Conservation (phyloP, 768 basidiomycete species). For the Tricholoma flavovirens region DNA sequence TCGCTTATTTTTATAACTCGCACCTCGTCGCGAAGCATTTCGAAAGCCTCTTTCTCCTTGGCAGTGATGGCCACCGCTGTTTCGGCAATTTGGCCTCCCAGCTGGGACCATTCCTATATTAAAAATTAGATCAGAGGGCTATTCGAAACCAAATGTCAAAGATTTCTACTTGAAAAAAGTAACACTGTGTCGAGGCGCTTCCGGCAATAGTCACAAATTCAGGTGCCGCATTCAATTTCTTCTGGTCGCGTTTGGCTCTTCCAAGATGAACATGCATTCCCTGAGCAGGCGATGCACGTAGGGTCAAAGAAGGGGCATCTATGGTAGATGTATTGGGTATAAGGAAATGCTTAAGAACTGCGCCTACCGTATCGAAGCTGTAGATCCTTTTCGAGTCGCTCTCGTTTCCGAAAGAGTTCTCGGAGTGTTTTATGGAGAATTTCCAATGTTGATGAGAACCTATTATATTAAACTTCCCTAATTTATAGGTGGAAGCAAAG, state of each 20-base stretch:
- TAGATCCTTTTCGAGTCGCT: conserved; percentile 48
- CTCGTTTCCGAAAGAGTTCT: conserved; percentile 39
- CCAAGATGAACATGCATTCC: conserved; percentile 75
- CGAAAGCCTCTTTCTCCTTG: conserved; percentile 73
- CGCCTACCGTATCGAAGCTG: conserved; percentile 49
- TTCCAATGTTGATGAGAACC: conserved; percentile 55
- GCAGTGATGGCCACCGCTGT: conserved; percentile 43
- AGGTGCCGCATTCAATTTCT: conserved; percentile 38
- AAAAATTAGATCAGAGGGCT: background rate
- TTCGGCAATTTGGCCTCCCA: conserved; percentile 65
- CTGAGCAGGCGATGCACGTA: conserved; percentile 60
- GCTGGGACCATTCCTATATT: conserved; percentile 63
- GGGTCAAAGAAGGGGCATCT: conserved; percentile 71
- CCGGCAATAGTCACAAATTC: conserved; percentile 57
- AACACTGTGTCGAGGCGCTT: conserved; percentile 60
- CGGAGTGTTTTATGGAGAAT: conserved; percentile 44
- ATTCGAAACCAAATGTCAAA: background rate
- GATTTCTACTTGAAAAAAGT: conserved; percentile 53
- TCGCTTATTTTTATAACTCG: conserved; percentile 1
- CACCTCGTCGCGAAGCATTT: conserved; percentile 62
- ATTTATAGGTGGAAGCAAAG: background rate
- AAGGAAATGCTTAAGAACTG: background rate
- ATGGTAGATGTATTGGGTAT: background rate
- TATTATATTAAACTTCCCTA: conserved; percentile 19
- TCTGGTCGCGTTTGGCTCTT: conserved; percentile 57